Conservation (phyloP, 2,329 filamentous ascomycete species). For the Cryoendolithus antarcticus region DNA sequence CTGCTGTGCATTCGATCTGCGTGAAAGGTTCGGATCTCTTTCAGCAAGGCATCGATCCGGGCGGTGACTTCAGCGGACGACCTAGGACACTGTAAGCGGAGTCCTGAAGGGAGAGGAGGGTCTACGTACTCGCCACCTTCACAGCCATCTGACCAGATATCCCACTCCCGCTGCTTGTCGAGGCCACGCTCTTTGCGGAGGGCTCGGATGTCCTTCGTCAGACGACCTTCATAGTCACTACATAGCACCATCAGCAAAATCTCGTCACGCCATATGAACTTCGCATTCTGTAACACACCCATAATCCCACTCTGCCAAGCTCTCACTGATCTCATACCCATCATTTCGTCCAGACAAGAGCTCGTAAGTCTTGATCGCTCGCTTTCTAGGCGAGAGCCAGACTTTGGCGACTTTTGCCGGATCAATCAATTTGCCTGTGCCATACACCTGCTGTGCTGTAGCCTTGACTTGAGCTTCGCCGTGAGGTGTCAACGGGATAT, state of each 20-base stretch:
- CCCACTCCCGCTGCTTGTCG: constrained; percentile 48
- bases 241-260: not conserved
- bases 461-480: constrained; percentile 52
- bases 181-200: constrained; percentile 47
- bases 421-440: constrained; percentile 39
- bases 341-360: constrained; percentile 27
- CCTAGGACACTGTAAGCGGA: constrained; percentile 26
- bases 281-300: constrained; percentile 23
- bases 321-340: constrained; percentile 44
- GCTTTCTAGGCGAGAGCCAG: constrained; percentile 38
- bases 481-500: constrained; percentile 71
- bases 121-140: constrained; percentile 61
- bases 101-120: not conserved
- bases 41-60: constrained; percentile 61
- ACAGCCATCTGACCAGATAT: constrained; percentile 85
- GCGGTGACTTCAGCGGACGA: constrained; percentile 56
- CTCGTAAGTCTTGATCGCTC: constrained; percentile 38
- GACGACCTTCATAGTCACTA: constrained; percentile 62
- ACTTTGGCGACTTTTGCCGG: constrained; percentile 36
- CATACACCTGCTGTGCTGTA: constrained; percentile 36
- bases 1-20: constrained; percentile 32
- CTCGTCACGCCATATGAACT: not conserved
- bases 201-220: constrained; percentile 54
- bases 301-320: constrained; percentile 78
- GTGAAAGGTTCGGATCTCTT: constrained; percentile 54